Evolutionary conservation across 805 yeast genomes (phyloP).

Genomic region (Metschnikowia picachoensis): DNA sequence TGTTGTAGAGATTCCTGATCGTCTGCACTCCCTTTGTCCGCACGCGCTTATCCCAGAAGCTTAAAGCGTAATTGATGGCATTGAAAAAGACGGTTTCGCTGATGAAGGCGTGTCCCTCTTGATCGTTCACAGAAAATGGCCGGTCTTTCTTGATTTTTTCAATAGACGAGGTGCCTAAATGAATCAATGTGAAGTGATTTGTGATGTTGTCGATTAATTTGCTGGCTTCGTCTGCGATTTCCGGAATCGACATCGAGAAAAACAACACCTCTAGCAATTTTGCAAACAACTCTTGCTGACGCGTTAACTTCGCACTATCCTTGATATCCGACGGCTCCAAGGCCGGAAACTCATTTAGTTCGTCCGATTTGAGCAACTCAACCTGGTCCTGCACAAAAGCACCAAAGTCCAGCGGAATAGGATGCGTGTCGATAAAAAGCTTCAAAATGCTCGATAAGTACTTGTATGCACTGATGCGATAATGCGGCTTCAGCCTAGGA

Average conservation of each 20-base stretch:
- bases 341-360: constrained; percentile 28
- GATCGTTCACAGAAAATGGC: constrained; percentile 69
- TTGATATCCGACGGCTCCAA: constrained; percentile 42
- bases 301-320: constrained; percentile 47
- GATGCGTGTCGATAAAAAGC: constrained; percentile 58
- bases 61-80: constrained; percentile 75
- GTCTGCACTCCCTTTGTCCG: constrained; percentile 68
- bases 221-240: constrained; percentile 64
- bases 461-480: constrained; percentile 72
- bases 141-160: constrained; percentile 66
- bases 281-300: constrained; percentile 63
- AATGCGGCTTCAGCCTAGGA: constrained; percentile 55
- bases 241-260: constrained; percentile 71
- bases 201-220: constrained; percentile 60
- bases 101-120: constrained; percentile 70
- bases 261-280: constrained; percentile 68
- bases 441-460: constrained; percentile 64
- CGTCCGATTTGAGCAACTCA: constrained; percentile 39
- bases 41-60: constrained; percentile 70
- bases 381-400: constrained; percentile 49
- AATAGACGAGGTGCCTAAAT: constrained; percentile 67
- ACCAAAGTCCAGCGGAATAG: constrained; percentile 42
- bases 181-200: constrained; percentile 74
- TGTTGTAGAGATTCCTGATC: constrained; percentile 55
- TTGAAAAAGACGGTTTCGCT: constrained; percentile 67